Evolutionary conservation across 2,329 filamentous ascomycete species (phyloP).

Genomic region (Colletotrichum neosansevieriae): DNA sequence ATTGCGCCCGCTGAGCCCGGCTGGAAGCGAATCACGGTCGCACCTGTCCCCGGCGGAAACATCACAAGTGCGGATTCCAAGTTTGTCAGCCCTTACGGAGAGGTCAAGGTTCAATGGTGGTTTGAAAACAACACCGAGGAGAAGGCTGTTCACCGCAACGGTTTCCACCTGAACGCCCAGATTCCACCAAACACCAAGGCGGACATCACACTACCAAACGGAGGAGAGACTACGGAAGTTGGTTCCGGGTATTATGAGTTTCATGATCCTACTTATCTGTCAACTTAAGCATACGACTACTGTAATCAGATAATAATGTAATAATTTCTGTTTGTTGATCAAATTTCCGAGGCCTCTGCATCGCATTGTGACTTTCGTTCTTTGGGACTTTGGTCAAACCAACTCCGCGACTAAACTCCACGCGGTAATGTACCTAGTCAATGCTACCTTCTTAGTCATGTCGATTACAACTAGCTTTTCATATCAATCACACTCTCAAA

Average conservation of each 20-base stretch:
- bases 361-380: no score
- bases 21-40: constrained; percentile 53
- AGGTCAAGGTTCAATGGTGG: constrained; percentile 46
- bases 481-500: no score
- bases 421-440: no score
- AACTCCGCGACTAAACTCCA: no score
- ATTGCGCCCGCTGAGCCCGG: constrained; percentile 54
- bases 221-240: constrained; percentile 19
- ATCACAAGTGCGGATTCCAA: constrained; percentile 49
- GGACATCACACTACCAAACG: constrained; percentile 31
- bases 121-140: constrained; percentile 39
- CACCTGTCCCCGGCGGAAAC: constrained; percentile 51
- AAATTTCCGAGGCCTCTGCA: no score
- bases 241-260: constrained; percentile 36
- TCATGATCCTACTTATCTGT: constrained; percentile 21
- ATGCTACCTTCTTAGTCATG: no score
- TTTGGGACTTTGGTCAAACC: no score
- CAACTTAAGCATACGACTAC: neutral
- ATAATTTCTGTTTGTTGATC: no score
- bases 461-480: no score
- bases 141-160: constrained; percentile 28
- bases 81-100: constrained; percentile 50
- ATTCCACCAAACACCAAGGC: constrained; percentile 34
- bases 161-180: constrained; percentile 29
- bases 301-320: no score